Evolutionary conservation across 2,329 filamentous ascomycete species (phyloP).

Genomic region (Rhynchosporium agropyri): DNA sequence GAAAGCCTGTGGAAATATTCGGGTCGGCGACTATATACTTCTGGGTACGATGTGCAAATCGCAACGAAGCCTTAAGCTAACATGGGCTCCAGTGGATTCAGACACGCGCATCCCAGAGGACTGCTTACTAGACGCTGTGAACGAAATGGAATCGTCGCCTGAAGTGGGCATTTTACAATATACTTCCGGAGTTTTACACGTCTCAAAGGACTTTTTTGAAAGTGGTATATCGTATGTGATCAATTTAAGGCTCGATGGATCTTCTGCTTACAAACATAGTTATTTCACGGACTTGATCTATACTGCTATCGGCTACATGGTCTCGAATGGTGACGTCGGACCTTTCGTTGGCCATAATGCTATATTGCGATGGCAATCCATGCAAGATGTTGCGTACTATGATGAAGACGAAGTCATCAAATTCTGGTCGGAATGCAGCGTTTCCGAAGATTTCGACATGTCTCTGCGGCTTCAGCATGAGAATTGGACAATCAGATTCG

Average conservation of each 20-base stretch:
- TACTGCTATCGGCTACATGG: constrained; percentile 74
- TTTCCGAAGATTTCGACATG: constrained; percentile 83
- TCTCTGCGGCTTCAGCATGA: constrained; percentile 72
- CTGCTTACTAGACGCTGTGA: constrained; percentile 76
- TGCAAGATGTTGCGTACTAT: constrained; percentile 73
- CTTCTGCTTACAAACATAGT: too few relatives aligned
- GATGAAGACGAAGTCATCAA: constrained; percentile 74
- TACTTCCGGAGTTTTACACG: constrained; percentile 77
- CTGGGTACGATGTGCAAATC: constrained; percentile 43
- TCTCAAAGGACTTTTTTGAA: constrained; percentile 72
- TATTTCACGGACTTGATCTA: constrained; percentile 58
- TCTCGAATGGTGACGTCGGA: constrained; percentile 74
- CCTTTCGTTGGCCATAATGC: constrained; percentile 84
- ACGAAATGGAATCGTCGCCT: constrained; percentile 78
- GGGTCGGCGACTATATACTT: constrained; percentile 80
- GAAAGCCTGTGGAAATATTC: constrained; percentile 84
- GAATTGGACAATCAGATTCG: constrained; percentile 73
- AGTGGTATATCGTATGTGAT: constrained; percentile 72
- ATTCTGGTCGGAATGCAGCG: constrained; percentile 79
- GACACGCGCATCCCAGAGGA: constrained; percentile 71
- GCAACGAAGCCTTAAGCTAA: too few relatives aligned
- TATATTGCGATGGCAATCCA: constrained; percentile 72
- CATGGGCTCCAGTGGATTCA: constrained; percentile 60
- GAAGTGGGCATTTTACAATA: constrained; percentile 80
- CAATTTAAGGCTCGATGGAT: constrained; percentile 46